These are phyloP conservation scores for Xylaria sp. DNA, from an alignment of 2,329 filamentous ascomycete species.

Conservation along the genomic window DNA sequence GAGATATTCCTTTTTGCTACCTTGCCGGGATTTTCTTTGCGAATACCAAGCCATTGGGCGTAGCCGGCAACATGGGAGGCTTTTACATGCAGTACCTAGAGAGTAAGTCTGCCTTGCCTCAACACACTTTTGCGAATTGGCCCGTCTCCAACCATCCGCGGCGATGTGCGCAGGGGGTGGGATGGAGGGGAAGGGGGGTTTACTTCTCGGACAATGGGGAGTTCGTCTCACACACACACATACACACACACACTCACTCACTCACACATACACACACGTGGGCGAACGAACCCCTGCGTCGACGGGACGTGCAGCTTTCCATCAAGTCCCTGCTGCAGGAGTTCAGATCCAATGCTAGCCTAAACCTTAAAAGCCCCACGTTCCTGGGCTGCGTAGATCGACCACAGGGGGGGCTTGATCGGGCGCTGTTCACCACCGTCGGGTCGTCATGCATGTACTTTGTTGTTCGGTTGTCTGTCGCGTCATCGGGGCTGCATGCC, in stretches of 20 bases:
- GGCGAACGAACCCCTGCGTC: slow-evolving; percentile 40
- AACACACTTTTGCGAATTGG: slow-evolving; percentile 9
- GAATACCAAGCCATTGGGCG: slow-evolving; percentile 28
- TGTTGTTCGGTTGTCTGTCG: slow-evolving; percentile 33
- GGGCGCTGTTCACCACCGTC: slow-evolving; percentile 30
- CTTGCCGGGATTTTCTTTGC: slow-evolving; percentile 29
- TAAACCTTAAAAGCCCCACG: slow-evolving; percentile 33
- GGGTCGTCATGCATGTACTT: slow-evolving; percentile 39
- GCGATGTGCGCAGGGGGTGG: slow-evolving; percentile 35
- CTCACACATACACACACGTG: too few species aligned
- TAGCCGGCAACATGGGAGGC: slow-evolving; percentile 54
- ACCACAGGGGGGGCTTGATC: slow-evolving; percentile 23
- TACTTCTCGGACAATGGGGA: slow-evolving; percentile 28
- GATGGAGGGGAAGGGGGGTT: slow-evolving; percentile 13
- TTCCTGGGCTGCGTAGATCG: slow-evolving; percentile 26
- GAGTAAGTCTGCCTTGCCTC: slow-evolving; percentile 59
- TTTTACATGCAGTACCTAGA: slow-evolving; percentile 75
- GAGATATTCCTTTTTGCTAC: slow-evolving; percentile 32
- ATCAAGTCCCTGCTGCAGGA: slow-evolving; percentile 34
- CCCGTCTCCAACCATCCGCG: slow-evolving; percentile 32
- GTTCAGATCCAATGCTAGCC: slow-evolving; percentile 21
- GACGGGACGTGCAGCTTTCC: slow-evolving; percentile 36
- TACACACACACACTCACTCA: too few species aligned
- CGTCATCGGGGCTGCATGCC: slow-evolving; percentile 36
- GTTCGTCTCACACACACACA: slow-evolving; percentile 42